Evolutionary conservation across 306 rosid species (phyloP).

Genomic region (Cucurbita maxima): DNA sequence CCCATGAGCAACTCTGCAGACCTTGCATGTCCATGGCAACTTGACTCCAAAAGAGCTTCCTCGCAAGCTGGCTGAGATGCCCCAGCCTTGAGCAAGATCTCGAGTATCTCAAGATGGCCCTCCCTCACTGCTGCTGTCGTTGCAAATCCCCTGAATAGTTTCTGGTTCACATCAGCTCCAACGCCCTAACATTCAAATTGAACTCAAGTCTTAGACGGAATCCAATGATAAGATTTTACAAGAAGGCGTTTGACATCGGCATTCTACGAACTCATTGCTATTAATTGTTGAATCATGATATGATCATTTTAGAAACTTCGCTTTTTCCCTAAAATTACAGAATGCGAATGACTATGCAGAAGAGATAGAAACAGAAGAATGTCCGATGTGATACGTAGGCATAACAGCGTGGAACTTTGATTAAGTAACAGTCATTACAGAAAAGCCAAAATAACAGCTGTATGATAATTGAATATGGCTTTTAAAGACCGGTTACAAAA

Average conservation of each 20-base stretch:
- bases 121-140: constrained; percentile 90
- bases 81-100: constrained; percentile 71
- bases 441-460: neutral
- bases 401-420: neutral
- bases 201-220: constrained; percentile 7
- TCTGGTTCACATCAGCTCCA: constrained; percentile 91
- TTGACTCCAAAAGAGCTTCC: constrained; percentile 84
- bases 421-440: neutral
- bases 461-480: neutral
- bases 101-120: constrained; percentile 63
- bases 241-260: neutral
- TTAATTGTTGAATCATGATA: neutral
- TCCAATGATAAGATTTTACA: neutral
- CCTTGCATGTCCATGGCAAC: constrained; percentile 67
- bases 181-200: constrained; percentile 28
- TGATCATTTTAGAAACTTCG: neutral
- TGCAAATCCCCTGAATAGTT: constrained; percentile 79
- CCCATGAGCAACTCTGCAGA: constrained; percentile 60
- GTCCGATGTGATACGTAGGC: neutral
- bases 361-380: neutral
- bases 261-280: neutral
- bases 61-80: constrained; percentile 94
- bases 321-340: neutral
- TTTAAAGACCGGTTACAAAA: neutral
- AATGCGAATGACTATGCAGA: neutral